These are phyloP conservation scores for Tylopilus intermedius DNA, from an alignment of 768 basidiomycete species.

Conservation along the genomic window DNA sequence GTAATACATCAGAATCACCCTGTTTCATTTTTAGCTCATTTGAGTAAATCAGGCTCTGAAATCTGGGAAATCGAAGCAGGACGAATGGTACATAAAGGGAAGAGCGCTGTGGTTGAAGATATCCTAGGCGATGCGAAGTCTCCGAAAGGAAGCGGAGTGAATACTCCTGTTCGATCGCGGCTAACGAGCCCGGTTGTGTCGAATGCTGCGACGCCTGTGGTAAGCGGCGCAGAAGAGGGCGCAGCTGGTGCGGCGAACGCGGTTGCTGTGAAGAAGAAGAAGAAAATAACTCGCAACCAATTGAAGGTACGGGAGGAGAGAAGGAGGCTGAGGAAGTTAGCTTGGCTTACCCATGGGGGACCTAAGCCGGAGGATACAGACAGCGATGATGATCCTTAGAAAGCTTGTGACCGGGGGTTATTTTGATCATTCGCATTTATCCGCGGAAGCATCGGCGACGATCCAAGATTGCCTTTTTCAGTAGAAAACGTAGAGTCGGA, in stretches of 20 bases:
- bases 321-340: constrained; percentile 68
- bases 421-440: constrained; percentile 9
- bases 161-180: constrained; percentile 68
- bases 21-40: constrained; percentile 18
- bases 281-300: constrained; percentile 88
- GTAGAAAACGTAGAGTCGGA: constrained; percentile 3
- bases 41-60: constrained; percentile 59
- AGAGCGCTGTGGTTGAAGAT: constrained; percentile 80
- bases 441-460: constrained; percentile 28
- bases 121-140: constrained; percentile 67
- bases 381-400: constrained; percentile 41
- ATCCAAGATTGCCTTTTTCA: constrained; percentile 30
- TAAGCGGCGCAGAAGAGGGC: constrained; percentile 68
- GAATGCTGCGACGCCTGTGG: constrained; percentile 67
- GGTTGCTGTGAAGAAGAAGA: constrained; percentile 64
- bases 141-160: constrained; percentile 63
- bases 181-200: constrained; percentile 69
- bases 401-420: constrained; percentile 23
- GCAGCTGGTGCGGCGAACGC: constrained; percentile 33
- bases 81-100: constrained; percentile 82
- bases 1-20: constrained; percentile 27
- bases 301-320: constrained; percentile 86
- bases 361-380: constrained; percentile 81
- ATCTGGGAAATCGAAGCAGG: constrained; percentile 93
- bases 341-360: constrained; percentile 82